Base-by-base conservation (phyloP, 2,329 filamentous ascomycete genomes). In the Talaromyces atroroseus region DNA sequence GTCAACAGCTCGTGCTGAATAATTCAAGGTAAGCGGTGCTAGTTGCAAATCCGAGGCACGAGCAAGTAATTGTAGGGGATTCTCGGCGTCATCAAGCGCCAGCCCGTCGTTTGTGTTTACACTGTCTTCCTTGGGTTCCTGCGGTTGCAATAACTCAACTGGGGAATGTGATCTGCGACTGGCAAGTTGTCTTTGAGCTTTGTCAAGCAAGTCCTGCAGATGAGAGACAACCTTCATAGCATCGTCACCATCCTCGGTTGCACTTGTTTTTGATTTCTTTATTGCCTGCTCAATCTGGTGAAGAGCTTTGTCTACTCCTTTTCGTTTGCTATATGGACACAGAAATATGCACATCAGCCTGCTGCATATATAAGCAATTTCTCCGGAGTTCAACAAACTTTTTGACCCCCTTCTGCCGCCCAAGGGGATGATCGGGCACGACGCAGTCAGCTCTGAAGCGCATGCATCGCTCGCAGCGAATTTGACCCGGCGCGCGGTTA, bases 341-440 rank as follows among this genome's bases (percentile, higher is more conserved):
- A 36, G 14, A 16, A 12, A 36, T 36, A 16, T 36, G 14, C 12
- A 36, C 14, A 6, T 44, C 20, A 44, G 40, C 40, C 23, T 44
- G n/a, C 40, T 23, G 40, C 18, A 2, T 18, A 44, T 3, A 44
- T 12, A 7, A 20, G 18, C 40, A 12, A 3, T 44, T 21, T 7
- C 40, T 5, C 4, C 18, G 18, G 18, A 29, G 49, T 57, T 66
- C 49, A 66, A 55, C 56, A 52, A 71, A 87, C 87, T 90, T 90
- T 69, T 89, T 90, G 59, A 89, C 86, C 21, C 87, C 87, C 66
- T 89, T 89, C 65, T 88, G 86, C 50, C 87, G 78, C 7, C 87
- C 87, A 3, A 88, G 80, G 60, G 89, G 86, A 65, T 89, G 88
- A n/a, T 81, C 81, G n/a, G 81, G 86, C 2, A 88, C 82, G 5